These are phyloP conservation scores for Wickerhamiella qilinensis DNA, from an alignment of 805 yeast genomes.

Conservation along the genomic window DNA sequence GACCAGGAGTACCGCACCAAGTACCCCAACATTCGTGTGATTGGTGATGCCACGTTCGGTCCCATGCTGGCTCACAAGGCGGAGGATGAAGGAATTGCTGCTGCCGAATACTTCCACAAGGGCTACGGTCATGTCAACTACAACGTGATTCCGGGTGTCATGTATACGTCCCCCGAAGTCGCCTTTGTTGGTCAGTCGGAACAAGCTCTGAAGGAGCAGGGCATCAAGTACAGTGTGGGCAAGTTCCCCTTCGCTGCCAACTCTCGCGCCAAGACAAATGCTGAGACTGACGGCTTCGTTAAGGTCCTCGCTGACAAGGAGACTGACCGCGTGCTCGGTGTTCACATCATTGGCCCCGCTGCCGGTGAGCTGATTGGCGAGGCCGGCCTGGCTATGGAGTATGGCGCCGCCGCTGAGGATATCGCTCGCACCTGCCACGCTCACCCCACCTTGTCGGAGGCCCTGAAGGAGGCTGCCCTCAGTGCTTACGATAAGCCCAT, in stretches of 20 bases:
- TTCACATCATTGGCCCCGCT: conserved; percentile 92
- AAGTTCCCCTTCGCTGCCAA: conserved; percentile 98
- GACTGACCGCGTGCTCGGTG: conserved; percentile 91
- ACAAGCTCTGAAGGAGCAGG: conserved; percentile 84
- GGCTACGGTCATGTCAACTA: conserved; percentile 98
- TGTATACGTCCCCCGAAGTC: conserved; percentile 99
- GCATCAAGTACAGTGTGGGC: conserved; percentile 83
- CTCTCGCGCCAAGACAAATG: conserved; percentile 97
- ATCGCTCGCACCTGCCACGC: conserved; percentile 96
- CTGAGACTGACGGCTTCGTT: conserved; percentile 94
- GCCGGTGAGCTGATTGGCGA: conserved; percentile 99
- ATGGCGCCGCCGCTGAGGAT: conserved; percentile 98
- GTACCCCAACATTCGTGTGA: conserved; percentile 83
- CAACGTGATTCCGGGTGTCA: conserved; percentile 93
- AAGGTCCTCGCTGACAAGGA: conserved; percentile 92
- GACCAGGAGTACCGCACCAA: conserved; percentile 89
- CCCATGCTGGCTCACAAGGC: conserved; percentile 99
- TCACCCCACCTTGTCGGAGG: conserved; percentile 96
- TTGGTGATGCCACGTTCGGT: conserved; percentile 97
- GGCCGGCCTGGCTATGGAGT: conserved; percentile 92
- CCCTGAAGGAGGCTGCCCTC: conserved; percentile 94
- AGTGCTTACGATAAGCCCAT: conserved; percentile 83
- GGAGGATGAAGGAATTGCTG: conserved; percentile 99
- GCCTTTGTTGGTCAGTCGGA: conserved; percentile 99
- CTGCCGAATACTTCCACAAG: conserved; percentile 79